These are phyloP conservation scores for Coemansia sp. DNA, from an alignment of 371 early-diverging fungal genomes.

Conservation along the genomic window DNA sequence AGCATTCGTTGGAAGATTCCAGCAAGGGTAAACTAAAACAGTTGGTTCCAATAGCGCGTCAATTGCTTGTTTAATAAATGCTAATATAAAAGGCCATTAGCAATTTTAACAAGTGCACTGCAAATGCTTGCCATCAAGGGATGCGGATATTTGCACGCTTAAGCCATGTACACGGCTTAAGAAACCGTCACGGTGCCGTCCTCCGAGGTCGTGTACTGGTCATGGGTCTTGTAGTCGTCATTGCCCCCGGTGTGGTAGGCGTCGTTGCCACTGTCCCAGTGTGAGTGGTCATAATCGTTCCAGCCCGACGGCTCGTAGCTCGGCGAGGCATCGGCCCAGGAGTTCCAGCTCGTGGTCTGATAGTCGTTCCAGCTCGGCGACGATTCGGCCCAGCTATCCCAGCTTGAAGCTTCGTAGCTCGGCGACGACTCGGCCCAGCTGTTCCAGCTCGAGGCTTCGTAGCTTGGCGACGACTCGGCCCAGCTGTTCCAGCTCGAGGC, in stretches of 20 bases:
- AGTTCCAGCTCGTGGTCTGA: not conserved
- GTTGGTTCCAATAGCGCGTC: too few species aligned
- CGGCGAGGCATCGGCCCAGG: not conserved
- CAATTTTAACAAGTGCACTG: too few species aligned
- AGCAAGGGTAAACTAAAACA: too few species aligned
- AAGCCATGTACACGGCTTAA: too few species aligned
- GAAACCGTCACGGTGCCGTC: too few species aligned
- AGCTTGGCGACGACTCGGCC: not conserved
- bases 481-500: not conserved
- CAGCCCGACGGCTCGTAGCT: not conserved
- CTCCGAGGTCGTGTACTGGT: not conserved
- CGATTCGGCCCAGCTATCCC: not conserved
- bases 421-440: not conserved
- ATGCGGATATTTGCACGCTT: too few species aligned
- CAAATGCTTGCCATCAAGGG: too few species aligned
- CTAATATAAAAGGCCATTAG: too few species aligned
- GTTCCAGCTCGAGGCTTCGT: not conserved
- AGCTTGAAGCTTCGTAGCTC: not conserved
- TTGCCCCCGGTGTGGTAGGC: not conserved
- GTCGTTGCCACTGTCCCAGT: not conserved
- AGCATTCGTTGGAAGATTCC: too few species aligned
- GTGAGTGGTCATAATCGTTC: not conserved
- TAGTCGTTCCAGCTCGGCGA: not conserved
- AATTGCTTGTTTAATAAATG: too few species aligned
- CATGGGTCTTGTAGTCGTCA: conserved; percentile 7